Evolutionary conservation across 1,284 basidiomycete species (phyloP), one percentile per base, ranked within the genome.

Genomic region (Pyrrhoderma noxium): DNA sequence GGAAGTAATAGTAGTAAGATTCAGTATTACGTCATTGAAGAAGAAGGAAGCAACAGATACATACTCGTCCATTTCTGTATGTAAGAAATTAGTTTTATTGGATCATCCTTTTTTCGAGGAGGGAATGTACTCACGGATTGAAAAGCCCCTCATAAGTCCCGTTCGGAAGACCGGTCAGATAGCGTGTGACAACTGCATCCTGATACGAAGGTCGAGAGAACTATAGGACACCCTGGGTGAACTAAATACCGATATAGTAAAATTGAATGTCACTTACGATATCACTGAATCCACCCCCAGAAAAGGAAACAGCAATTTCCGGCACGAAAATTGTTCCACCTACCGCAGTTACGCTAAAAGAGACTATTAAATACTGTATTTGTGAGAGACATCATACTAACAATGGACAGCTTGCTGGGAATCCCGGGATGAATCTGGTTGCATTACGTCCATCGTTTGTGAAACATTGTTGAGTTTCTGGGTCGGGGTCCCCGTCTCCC

Each of bases 271-370:
- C 46, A 62, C 68, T 58, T 52, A 79, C 76, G 50, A 75, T 72
- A 60, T 82, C 70, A 59, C 76, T 79, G 67, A 85, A 85, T 2
- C 85, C 85, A 51, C 83, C 85, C 7, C 85, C 84, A 39, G 79
- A 80, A 62, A 79, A 79, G 58, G 55, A 63, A 0, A 73, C 70
- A 0, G 77, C 79, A 4, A 68, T 69, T 64, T 85, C 81, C 0
- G 79, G 79, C 36, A 82, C 67, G 41, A 70, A 59, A 18, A 66
- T 62, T 0, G 81, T 83, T 5, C 73, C 81, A 36, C 82, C 82
- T 3, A 85, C 82, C 0, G 79, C 60, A 3, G 71, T 73, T 5
- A 73, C 69, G 50, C 70, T 71, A 45, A 36, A 38, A 27, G 35
- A 18, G 7, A 37, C 40, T 8, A 51, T 34, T 19, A n/a, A 8